Evolutionary conservation across 495 filamentous ascomycete species (phyloP).

Genomic region (Podospora comata): DNA sequence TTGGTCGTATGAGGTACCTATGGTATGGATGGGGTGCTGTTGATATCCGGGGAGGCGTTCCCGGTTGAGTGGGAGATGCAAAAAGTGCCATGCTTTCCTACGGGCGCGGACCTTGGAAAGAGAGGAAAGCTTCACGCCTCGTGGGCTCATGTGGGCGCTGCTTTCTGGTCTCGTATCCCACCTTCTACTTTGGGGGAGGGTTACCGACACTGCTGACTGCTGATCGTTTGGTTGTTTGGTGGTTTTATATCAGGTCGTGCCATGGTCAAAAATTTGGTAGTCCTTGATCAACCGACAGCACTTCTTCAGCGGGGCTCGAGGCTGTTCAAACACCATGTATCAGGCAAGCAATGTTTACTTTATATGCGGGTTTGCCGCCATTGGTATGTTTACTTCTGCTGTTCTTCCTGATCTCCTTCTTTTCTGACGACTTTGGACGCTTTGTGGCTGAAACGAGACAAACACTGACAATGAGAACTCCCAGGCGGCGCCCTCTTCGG

Average conservation of each 20-base stretch:
- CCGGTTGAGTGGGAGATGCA: neutral
- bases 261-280: neutral
- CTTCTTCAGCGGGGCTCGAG: neutral
- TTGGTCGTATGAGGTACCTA: neutral
- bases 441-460: neutral
- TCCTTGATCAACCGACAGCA: neutral
- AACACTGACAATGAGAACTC: neutral
- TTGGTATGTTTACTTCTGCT: conserved; percentile 44
- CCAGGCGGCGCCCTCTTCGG: conserved; percentile 66
- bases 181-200: neutral
- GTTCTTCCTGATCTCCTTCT: neutral
- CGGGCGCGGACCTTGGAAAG: neutral
- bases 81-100: neutral
- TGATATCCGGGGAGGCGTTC: neutral
- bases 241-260: neutral
- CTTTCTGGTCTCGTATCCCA: neutral
- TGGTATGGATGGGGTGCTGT: neutral
- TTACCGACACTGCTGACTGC: neutral
- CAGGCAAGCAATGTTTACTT: conserved; percentile 55
- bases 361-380: conserved; percentile 65
- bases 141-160: neutral
- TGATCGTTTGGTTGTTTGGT: neutral
- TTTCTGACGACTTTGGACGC: neutral
- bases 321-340: conserved; percentile 30
- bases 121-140: neutral